A percentile compares a stretch with the other conserved stretches of the same genome.
Conservation (phyloP, 768 basidiomycete genomes). For the Tubosaeta sp. region DNA sequence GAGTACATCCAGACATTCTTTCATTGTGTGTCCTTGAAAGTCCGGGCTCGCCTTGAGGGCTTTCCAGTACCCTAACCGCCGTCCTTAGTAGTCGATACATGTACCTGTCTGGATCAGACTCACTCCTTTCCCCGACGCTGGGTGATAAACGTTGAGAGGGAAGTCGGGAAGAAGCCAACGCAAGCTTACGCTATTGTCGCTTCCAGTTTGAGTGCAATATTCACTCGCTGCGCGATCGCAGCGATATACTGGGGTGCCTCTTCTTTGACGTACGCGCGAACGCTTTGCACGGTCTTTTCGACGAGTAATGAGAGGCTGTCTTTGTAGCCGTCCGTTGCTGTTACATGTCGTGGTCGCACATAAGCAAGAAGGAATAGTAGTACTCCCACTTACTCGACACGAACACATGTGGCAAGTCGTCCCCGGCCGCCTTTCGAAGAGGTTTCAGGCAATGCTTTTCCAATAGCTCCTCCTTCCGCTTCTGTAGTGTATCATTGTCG, state of each 20-base stretch:
- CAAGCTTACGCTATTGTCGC: neutral
- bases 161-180: neutral
- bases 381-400: neutral
- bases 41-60: neutral
- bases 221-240: conserved; percentile 1
- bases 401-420: neutral
- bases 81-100: neutral
- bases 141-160: neutral
- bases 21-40: neutral
- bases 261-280: neutral
- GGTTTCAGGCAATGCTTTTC: neutral
- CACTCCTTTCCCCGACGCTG: conserved; percentile 1
- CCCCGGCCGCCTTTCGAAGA: neutral
- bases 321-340: neutral
- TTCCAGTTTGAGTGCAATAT: neutral
- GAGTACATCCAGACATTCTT: neutral
- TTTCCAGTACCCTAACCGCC: conserved; percentile 1
- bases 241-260: conserved; percentile 1
- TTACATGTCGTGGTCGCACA: neutral
- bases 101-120: neutral
- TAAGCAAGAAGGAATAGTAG: neutral
- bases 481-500: neutral
- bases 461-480: neutral
- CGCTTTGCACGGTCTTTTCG: neutral
- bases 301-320: neutral